Evolutionary conservation across 331 rosid species (phyloP), one percentile per base, ranked within the genome.

Genomic region (Telfairia occidentalis): DNA sequence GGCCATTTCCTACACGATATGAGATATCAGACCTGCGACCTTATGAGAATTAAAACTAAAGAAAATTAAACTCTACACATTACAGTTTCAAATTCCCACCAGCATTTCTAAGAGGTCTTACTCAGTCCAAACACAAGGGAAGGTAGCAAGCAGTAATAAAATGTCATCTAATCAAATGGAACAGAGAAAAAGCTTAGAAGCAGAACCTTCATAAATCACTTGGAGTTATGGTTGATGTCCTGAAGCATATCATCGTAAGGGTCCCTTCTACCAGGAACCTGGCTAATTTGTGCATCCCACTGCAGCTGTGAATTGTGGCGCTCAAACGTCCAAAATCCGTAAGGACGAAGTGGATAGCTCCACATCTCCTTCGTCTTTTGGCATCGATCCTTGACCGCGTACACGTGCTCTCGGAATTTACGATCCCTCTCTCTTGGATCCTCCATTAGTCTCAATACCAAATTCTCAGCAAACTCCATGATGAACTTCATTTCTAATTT

Each of bases 301-400:
- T 81, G 82, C 70, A 94, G 90, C 86, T 91, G 98, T 28, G 92
- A 76, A 80, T 94, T 95, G 80, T 95, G 97, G 83, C 96, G 96
- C 29, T 95, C 98, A 48, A 95, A 88, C 77, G 97, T 95, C 98
- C 98, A 95, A 78, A 95, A 91, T 1, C 97, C 97, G 18, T 92
- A 92, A 29, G 99, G 99, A 12, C 99, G 86, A 52, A 92, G 81
- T 12, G 97, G 97, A 23, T 74, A 80, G 61, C 84, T 86, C 92
- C 96, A 90, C 93, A 95, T 95, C 88, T 95, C 96, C 83, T 86
- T 92, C 45, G 96, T 87, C 92, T 89, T 90, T 15, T 6, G 54
- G 75, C 92, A 92, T 48, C 81, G 66, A 18, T 90, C 96, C 84
- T 89, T 90, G 29, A 77, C 81, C 0, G 79, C 74, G 35, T 92